Percentiles rank a stretch among this genome's conserved stretches.
These are phyloP conservation scores for Termitomyces sp. DNA, from an alignment of 768 basidiomycete genomes.

Conservation along the genomic window DNA sequence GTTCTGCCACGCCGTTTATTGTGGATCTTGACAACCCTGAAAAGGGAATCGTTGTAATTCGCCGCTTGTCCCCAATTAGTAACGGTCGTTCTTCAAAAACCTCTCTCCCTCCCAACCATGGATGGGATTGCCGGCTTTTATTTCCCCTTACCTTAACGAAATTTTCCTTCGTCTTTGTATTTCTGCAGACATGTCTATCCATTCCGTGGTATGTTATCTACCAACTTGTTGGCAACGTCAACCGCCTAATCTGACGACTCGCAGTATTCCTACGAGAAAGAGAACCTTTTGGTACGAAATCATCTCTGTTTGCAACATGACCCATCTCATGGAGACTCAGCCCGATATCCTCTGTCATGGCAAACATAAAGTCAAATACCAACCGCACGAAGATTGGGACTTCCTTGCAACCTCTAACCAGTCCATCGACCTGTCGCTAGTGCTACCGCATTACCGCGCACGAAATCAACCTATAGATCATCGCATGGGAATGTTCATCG, in stretches of 20 bases:
- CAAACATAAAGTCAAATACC: conserved; percentile 62
- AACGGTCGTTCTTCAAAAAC: conserved; percentile 13
- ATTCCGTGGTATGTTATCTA: conserved; percentile 29
- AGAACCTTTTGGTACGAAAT: conserved; percentile 12
- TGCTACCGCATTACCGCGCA: conserved; percentile 76
- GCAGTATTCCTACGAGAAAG: conserved; percentile 15
- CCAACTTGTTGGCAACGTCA: background rate
- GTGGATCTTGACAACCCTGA: conserved; percentile 10
- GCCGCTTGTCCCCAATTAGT: conserved; percentile 26
- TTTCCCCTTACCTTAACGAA: background rate
- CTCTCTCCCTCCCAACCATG: conserved; percentile 6
- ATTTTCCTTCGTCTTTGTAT: background rate
- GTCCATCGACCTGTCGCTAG: conserved; percentile 60
- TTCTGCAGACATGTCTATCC: conserved; percentile 25
- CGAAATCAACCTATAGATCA: conserved; percentile 67
- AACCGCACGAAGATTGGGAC: conserved; percentile 56
- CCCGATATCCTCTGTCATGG: conserved; percentile 33
- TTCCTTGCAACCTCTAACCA: conserved; percentile 50
- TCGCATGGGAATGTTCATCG: conserved; percentile 66
- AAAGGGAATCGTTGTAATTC: conserved; percentile 25
- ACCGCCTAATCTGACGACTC: conserved; percentile 5
- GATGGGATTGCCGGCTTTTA: background rate
- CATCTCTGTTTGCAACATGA: background rate
- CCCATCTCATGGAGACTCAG: conserved; percentile 1
- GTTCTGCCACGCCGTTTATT: conserved; percentile 1